These are phyloP conservation scores for Pontederia paniculata DNA, from an alignment of 176 grass and related monocot genomes.

Conservation along the genomic window DNA sequence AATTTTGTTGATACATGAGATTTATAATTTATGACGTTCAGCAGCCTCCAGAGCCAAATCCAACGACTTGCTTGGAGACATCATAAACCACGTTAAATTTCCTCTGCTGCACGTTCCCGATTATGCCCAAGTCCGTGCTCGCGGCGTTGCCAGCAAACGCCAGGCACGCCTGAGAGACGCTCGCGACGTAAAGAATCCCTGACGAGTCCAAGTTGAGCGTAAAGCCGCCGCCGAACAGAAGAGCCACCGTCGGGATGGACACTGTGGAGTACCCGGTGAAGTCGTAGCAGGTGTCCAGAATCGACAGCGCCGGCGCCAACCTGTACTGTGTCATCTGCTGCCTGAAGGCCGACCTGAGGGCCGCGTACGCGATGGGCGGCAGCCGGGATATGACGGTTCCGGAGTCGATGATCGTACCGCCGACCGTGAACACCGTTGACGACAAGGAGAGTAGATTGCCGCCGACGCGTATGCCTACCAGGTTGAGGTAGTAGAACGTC, in stretches of 20 bases:
- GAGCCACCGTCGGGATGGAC: conserved; percentile 32
- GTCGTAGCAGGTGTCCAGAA: conserved; percentile 65
- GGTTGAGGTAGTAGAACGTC: conserved; percentile 64
- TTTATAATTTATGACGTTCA: conserved; percentile 15
- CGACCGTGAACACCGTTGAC: conserved; percentile 28
- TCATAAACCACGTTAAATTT: conserved; percentile 55
- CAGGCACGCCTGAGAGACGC: conserved; percentile 47
- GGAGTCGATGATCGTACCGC: conserved; percentile 63
- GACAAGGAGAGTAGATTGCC: conserved; percentile 25
- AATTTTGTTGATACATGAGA: too few species aligned
- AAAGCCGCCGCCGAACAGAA: conserved; percentile 37
- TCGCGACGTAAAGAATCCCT: conserved; percentile 44
- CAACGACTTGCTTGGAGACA: conserved; percentile 37
- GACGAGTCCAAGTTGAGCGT: conserved; percentile 30
- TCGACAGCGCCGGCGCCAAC: conserved; percentile 15
- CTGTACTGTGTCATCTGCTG: conserved; percentile 34
- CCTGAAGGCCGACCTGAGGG: conserved; percentile 38
- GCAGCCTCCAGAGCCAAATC: conserved; percentile 39
- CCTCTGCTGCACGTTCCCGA: conserved; percentile 80
- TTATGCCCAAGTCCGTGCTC: conserved; percentile 18
- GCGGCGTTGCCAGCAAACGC: conserved; percentile 45
- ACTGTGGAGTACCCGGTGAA: conserved; percentile 10
- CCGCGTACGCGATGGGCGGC: conserved; percentile 42
- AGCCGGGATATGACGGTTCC: conserved; percentile 85
- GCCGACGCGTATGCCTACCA: conserved; percentile 42